phyloP scores from a whole-genome alignment of 495 filamentous ascomycete species.

The Penicillium parvum region DNA sequence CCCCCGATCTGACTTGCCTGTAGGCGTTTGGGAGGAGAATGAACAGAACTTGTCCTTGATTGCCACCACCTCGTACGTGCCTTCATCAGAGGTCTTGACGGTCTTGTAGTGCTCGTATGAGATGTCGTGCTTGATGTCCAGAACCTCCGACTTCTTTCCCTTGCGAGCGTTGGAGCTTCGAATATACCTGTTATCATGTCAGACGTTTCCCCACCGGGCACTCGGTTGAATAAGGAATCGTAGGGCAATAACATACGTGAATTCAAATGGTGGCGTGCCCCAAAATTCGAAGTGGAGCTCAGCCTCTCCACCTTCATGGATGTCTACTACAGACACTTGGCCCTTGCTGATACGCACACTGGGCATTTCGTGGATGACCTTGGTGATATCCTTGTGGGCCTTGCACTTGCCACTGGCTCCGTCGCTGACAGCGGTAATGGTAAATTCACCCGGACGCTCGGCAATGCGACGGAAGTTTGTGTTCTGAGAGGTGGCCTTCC shows the following conservation, averaged over 20 bases:
- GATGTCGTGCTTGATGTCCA: slow-evolving; percentile 85
- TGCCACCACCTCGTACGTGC: slow-evolving; percentile 92
- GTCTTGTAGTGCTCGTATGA: slow-evolving; percentile 76
- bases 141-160: slow-evolving; percentile 68
- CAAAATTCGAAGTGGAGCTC: slow-evolving; percentile 91
- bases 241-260: slow-evolving; percentile 55
- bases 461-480: slow-evolving; percentile 88
- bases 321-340: slow-evolving; percentile 71
- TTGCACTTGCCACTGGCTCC: slow-evolving; percentile 72
- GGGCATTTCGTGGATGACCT: slow-evolving; percentile 85
- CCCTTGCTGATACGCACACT: slow-evolving; percentile 85
- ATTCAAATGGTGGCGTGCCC: slow-evolving; percentile 95
- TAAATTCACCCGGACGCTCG: slow-evolving; percentile 82
- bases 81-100: slow-evolving; percentile 81
- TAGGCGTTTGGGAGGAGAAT: slow-evolving; percentile 62
- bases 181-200: slow-evolving; percentile 57
- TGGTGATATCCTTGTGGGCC: slow-evolving; percentile 67
- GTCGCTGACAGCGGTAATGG: slow-evolving; percentile 79
- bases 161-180: slow-evolving; percentile 76
- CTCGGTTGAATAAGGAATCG: no score
- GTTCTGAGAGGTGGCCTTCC: slow-evolving; percentile 70
- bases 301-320: slow-evolving; percentile 91
- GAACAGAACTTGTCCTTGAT: slow-evolving; percentile 91
- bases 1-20: slow-evolving; percentile 42
- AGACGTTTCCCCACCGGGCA: no score